Base-by-base conservation (phyloP, 2,329 filamentous ascomycete species). In the Apiospora hydei region DNA sequence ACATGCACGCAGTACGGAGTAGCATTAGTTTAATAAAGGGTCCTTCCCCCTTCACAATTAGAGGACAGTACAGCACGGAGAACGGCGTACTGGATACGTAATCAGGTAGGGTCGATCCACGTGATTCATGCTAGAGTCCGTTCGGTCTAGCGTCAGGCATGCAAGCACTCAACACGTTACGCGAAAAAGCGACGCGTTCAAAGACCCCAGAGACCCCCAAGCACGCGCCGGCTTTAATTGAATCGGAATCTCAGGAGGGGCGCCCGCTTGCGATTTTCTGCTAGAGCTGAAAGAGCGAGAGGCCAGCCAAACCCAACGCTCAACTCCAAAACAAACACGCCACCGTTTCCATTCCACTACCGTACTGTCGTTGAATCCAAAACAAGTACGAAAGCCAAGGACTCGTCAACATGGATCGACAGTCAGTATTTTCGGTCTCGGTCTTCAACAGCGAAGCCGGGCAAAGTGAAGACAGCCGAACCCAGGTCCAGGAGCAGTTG, bases 371-470 rank as follows among this genome's bases (percentile, higher is more conserved):
- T 14, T 41, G 57, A n/a, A 38, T 38, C 34, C 57, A n/a, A 64
- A 64, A 41, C 34, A n/a, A 64, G 18, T 41, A 24, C 57, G 18
- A 41, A 64, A 41, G 34, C 66, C 67, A 43, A 51, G 18, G 38
- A 38, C 46, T 75, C 43, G 38, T 46, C 77, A 82, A 76, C 69
- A 97, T 98, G 94, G 96, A 99, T 88, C 90, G 92, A 79, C 93
- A 94, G 85, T 95, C 94, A 74, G 91, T 95, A 69, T 98, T 95
- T 83, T 92, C 95, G 5, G 87, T 96, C 77, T 95, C 92, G 79
- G 91, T 98, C 74, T 94, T 94, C 77, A 90, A 90, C 76, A 88
- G 91, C 72, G 90, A 88, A 76, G 88, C 88, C 74, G 89, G 90
- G 77, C 89, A 91, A 53, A 88, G 86, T 73, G 89, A 92, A 76